Percentiles rank a stretch among this genome's conserved stretches.
Conservation (phyloP, 2,329 filamentous ascomycete species). For the Verticillium longisporum region DNA sequence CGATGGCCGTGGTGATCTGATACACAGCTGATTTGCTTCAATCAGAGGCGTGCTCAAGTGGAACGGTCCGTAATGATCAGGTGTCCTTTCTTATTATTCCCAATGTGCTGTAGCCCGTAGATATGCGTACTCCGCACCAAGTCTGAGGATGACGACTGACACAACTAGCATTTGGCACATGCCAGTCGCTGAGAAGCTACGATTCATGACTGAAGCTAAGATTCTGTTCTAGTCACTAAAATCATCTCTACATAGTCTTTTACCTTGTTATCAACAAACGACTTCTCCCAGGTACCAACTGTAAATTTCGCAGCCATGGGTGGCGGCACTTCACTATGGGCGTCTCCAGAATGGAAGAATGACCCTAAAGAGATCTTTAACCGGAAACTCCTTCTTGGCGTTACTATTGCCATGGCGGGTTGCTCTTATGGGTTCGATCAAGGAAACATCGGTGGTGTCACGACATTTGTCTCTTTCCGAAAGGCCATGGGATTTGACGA, state of each 20-base stretch:
- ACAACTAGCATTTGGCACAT: background rate
- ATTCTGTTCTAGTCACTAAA: background rate
- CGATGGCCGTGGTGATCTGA: background rate
- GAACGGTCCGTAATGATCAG: too few species aligned
- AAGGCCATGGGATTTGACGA: constrained; percentile 25
- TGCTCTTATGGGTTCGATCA: constrained; percentile 31
- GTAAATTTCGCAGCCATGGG: constrained; percentile 19
- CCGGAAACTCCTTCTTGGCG: constrained; percentile 21
- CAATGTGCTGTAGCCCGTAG: background rate
- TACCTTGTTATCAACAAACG: background rate
- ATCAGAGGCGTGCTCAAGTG: too few species aligned
- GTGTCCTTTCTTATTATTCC: too few species aligned
- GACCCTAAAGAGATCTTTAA: constrained; percentile 31
- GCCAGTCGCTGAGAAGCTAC: background rate
- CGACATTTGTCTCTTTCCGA: constrained; percentile 27
- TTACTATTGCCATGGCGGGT: constrained; percentile 26
- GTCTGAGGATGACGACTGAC: background rate
- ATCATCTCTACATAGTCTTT: too few species aligned
- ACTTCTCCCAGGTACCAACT: background rate
- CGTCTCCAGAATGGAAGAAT: constrained; percentile 25
- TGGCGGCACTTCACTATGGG: constrained; percentile 29
- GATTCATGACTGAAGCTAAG: background rate
- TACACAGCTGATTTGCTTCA: background rate
- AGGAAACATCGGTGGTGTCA: constrained; percentile 29
- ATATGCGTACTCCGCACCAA: background rate